Conservation (phyloP, 2,329 filamentous ascomycete species). For the Knoxdaviesia proteae region DNA sequence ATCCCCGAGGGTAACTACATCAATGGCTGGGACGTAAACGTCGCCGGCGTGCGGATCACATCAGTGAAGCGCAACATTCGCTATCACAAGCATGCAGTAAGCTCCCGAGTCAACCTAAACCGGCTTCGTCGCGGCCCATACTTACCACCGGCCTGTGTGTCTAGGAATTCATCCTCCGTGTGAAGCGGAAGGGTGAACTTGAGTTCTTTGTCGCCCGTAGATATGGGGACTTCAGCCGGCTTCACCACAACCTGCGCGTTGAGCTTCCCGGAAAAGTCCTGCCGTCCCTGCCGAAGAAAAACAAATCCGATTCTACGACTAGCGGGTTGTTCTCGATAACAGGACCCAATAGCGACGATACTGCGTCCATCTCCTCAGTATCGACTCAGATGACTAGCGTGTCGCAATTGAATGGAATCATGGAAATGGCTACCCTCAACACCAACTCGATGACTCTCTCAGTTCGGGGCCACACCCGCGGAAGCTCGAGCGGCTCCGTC, state of each 20-base stretch:
- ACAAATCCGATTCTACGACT: constrained; percentile 56
- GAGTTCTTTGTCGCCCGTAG: constrained; percentile 67
- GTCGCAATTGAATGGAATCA: too few relatives aligned
- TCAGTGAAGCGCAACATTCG: constrained; percentile 70
- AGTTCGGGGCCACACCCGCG: constrained; percentile 8
- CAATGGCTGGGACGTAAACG: constrained; percentile 93
- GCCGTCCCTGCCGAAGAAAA: constrained; percentile 74
- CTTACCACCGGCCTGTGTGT: too few relatives aligned
- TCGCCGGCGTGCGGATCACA: constrained; percentile 67
- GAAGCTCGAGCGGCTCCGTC: constrained; percentile 6
- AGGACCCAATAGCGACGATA: constrained; percentile 50
- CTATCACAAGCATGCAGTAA: constrained; percentile 75
- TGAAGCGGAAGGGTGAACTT: constrained; percentile 54
- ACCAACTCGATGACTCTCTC: constrained; percentile 1
- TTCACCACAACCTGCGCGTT: constrained; percentile 59
- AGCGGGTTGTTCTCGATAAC: constrained; percentile 31
- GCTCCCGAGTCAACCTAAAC: constrained; percentile 10
- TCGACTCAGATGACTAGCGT: constrained; percentile 39
- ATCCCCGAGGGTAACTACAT: constrained; percentile 80
- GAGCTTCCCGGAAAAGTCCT: constrained; percentile 85
- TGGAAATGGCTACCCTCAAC: neutral
- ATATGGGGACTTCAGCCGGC: constrained; percentile 68
- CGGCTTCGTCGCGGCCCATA: neutral
- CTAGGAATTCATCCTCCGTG: constrained; percentile 73
- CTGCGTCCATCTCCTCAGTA: constrained; percentile 58